Conservation (phyloP, 2,329 filamentous ascomycete species). For the Ceratocystis diversiconidia region DNA sequence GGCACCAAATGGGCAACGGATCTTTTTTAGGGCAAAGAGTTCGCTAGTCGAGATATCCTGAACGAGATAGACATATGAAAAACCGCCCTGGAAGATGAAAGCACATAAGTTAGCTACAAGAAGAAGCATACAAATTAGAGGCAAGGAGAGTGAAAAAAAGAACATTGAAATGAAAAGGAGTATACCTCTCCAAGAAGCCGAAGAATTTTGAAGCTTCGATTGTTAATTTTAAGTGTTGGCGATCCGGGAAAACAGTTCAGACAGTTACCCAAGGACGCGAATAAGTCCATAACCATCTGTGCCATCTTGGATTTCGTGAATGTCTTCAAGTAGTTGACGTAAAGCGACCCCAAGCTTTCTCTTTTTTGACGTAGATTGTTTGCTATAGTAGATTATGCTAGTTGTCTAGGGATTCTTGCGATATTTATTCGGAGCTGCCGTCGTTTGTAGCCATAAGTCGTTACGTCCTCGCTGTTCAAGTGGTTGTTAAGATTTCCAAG, state of each 20-base stretch:
- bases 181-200: constrained; percentile 77
- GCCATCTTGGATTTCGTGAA: constrained; percentile 40
- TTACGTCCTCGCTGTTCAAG: neutral
- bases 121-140: constrained; percentile 7
- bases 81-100: constrained; percentile 56
- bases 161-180: neutral
- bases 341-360: neutral
- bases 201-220: constrained; percentile 86
- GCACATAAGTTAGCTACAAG: neutral
- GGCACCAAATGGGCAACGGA: constrained; percentile 92
- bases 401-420: neutral
- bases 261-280: constrained; percentile 88
- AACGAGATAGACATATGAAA: constrained; percentile 97
- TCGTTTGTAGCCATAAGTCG: neutral
- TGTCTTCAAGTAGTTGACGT: too few species aligned
- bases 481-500: too few species aligned
- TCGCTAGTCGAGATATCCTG: constrained; percentile 74
- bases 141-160: constrained; percentile 13
- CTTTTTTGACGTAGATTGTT: neutral
- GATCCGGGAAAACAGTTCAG: constrained; percentile 92
- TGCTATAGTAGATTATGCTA: neutral
- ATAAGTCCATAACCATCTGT: constrained; percentile 71
- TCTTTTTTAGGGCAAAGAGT: constrained; percentile 94
- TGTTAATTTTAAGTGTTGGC: constrained; percentile 90
- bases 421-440: neutral